Conservation (phyloP, 257 asterid genomes). For the Nyctanthes arbortristis region DNA sequence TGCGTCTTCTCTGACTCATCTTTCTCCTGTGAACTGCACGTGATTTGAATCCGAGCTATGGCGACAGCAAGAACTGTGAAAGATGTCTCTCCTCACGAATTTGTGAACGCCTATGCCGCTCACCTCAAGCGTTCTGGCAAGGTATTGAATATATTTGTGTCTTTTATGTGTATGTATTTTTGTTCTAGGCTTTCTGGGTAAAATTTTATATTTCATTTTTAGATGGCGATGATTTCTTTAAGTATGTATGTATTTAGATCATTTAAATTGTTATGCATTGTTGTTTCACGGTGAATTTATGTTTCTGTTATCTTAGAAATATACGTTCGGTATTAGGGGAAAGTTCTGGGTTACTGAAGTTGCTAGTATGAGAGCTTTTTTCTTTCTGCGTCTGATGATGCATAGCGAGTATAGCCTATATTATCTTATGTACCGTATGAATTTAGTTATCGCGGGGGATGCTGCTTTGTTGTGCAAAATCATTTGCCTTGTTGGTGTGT, state of each 20-base stretch:
- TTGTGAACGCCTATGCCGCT: conserved; percentile 74
- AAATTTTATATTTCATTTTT: background rate
- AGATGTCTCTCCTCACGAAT: conserved; percentile 83
- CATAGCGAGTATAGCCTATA: background rate
- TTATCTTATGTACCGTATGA: background rate
- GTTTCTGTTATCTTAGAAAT: background rate
- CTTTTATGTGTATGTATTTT: background rate
- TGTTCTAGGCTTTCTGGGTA: background rate
- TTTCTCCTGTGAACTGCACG: conserved; percentile 20
- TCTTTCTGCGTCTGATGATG: background rate
- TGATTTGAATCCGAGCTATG: conserved; percentile 31
- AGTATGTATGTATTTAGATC: background rate
- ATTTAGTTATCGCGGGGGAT: background rate
- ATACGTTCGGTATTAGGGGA: background rate
- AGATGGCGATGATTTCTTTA: too few species aligned
- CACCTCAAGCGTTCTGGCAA: conserved; percentile 90
- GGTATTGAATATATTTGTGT: conserved; percentile 30
- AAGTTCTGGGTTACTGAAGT: background rate
- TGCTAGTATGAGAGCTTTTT: background rate
- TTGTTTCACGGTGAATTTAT: background rate
- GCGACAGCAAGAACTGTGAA: conserved; percentile 69
- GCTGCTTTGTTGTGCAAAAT: background rate
- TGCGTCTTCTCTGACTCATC: background rate
- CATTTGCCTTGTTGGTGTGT: background rate
- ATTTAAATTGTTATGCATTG: background rate